phyloP scores from a whole-genome alignment of 148 eudicot genomes.

The Rhododendron williamsianum region DNA sequence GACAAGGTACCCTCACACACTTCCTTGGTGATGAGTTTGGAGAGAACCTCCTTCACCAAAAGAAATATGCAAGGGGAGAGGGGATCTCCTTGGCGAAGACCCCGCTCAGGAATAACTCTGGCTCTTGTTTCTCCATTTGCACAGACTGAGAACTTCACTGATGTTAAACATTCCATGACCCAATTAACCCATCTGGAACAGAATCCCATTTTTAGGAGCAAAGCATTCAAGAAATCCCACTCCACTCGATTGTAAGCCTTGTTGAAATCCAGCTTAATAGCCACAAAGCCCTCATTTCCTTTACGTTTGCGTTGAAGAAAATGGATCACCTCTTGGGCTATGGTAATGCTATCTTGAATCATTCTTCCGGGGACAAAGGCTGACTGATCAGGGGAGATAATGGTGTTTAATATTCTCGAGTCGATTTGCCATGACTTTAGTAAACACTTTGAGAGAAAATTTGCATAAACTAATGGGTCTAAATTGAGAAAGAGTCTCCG shows the following conservation, averaged over 20 bases:
- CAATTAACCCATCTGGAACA: not conserved
- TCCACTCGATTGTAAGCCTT: not conserved
- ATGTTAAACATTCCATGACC: not conserved
- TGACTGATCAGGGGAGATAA: no score
- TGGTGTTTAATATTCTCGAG: accelerated
- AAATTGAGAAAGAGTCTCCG: no score
- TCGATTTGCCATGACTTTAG: no score
- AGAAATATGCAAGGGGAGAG: not conserved
- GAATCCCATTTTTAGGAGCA: not conserved
- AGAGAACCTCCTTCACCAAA: not conserved
- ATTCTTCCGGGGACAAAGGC: no score
- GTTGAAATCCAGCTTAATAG: no score
- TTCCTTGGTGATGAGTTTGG: not conserved
- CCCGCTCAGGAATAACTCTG: not conserved
- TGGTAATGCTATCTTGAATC: no score
- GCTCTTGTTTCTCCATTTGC: not conserved
- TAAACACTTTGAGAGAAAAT: no score
- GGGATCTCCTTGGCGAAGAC: not conserved
- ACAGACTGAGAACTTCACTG: not conserved
- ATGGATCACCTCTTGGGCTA: no score
- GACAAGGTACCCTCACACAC: not conserved
- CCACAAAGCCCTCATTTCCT: no score
- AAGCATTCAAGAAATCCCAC: not conserved
- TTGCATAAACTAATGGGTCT: no score
- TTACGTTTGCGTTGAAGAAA: no score